A percentile compares a stretch with the other conserved stretches of the same genome.
These are phyloP conservation scores for Aegle marmelos DNA, from an alignment of 345 rosid genomes.

Conservation along the genomic window DNA sequence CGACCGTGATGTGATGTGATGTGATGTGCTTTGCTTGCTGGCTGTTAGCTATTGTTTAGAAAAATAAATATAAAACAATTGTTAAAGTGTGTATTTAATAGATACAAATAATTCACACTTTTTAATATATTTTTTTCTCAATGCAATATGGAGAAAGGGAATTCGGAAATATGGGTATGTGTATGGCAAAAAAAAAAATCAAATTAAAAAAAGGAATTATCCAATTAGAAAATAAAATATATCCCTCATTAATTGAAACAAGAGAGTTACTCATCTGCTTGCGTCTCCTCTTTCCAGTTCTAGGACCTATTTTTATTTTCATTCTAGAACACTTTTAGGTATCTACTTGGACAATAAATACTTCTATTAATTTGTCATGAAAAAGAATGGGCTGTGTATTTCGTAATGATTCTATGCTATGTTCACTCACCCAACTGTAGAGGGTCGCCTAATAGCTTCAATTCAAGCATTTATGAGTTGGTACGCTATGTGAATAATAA, in stretches of 20 bases:
- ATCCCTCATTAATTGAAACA: not conserved
- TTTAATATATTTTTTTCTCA: too few species aligned
- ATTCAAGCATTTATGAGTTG: too few species aligned
- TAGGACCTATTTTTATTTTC: not conserved
- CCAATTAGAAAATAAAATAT: not conserved
- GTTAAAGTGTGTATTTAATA: not conserved
- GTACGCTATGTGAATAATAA: too few species aligned
- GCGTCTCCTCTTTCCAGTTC: not conserved
- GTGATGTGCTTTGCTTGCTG: constrained; percentile 4
- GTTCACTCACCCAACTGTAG: not conserved
- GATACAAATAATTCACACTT: not conserved
- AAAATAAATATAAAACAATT: too few species aligned
- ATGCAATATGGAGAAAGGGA: too few species aligned
- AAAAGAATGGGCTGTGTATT: not conserved
- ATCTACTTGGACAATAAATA: not conserved
- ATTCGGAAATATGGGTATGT: not conserved
- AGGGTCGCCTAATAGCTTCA: not conserved
- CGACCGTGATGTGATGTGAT: constrained; percentile 8
- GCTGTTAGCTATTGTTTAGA: not conserved
- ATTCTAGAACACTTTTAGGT: not conserved
- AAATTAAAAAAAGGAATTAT: not conserved
- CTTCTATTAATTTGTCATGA: not conserved
- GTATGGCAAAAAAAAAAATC: not conserved
- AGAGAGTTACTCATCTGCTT: not conserved
- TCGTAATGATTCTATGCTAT: not conserved